Evolutionary conservation across 108 stramenopile genomes (phyloP), one percentile per base, ranked within the genome.

Genomic region (Nitzschia palea): DNA sequence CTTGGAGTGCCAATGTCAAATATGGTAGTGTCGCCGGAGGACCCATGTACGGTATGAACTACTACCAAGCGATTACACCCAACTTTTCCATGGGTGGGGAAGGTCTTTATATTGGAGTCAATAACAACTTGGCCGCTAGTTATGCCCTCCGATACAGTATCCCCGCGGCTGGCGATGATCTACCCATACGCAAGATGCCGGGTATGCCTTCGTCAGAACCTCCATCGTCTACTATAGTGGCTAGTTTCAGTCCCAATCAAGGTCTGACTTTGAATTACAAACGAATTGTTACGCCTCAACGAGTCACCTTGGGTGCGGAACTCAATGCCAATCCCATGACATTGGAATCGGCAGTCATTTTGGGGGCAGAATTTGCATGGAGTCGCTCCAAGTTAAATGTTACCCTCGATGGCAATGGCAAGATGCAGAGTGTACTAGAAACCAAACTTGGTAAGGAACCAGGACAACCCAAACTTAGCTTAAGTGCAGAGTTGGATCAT

Each of bases 21-120:
- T 95, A 91, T 68, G 93, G 93, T 14, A 83, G 82, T 55, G 91
- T 95, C 86, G 88, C 80, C 5, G 93, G 93, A 36, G 93, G 87
- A 12, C 67, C 79, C 31, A 81, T 87, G 14, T 86, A 75, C 60
- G 90, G 90, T 10, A 74, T 74, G 55, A 86, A 91, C 62, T 95
- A 88, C 74, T 80, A 81, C 47, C 93, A 95, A 64, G 70, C 80
- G 8, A 76, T 95, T 35, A 87, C 88, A 0, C 74, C 83, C 0
- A 52, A 64, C 18, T 62, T 91, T 22, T 73, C 71, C 43, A 73
- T 95, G 83, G 93, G 93, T 9, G 87, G 86, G 1, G 93, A 95
- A 56, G 93, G 88, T 20, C 84, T 91, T 79, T 95, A 87, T 73
- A 73, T 95, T 62, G 85, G 76, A 3, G 89, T 85, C 9, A 89